Evolutionary conservation across 768 basidiomycete species (phyloP).

Genomic region (Ephemerocybe angulata): DNA sequence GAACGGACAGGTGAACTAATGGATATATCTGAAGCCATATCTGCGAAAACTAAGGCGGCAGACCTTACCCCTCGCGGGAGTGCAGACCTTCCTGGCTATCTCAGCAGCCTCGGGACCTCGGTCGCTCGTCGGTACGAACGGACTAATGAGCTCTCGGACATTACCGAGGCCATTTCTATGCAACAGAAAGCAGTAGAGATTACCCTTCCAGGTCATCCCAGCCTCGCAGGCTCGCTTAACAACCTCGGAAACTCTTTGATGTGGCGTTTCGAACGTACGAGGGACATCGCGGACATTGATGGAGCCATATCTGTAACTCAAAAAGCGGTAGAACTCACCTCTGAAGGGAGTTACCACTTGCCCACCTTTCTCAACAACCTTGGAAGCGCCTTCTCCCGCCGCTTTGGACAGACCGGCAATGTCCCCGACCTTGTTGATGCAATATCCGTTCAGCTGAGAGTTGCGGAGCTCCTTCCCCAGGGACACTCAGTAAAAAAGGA

Average conservation of each 20-base stretch:
- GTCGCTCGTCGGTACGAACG: not conserved
- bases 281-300: not conserved
- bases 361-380: not conserved
- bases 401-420: not conserved
- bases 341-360: not conserved
- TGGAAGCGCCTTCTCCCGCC: not conserved
- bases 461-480: slow-evolving; percentile 9
- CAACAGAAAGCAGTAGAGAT: not conserved
- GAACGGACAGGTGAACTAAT: slow-evolving; percentile 12
- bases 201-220: not conserved
- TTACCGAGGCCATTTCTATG: not conserved
- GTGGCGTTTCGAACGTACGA: not conserved
- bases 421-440: slow-evolving; percentile 2
- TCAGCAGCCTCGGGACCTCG: not conserved
- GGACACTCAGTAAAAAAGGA: no score
- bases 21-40: slow-evolving; percentile 17
- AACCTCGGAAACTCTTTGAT: not conserved
- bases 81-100: not conserved
- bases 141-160: not conserved
- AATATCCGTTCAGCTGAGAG: not conserved
- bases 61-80: slow-evolving; percentile 13
- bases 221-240: not conserved
- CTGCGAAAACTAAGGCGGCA: slow-evolving; percentile 7
- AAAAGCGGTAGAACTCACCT: not conserved
- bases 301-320: not conserved